A percentile compares a stretch with the other conserved stretches of the same genome.
These are phyloP conservation scores for Capsella bursapastoris DNA, from an alignment of 345 rosid genomes.

Conservation along the genomic window DNA sequence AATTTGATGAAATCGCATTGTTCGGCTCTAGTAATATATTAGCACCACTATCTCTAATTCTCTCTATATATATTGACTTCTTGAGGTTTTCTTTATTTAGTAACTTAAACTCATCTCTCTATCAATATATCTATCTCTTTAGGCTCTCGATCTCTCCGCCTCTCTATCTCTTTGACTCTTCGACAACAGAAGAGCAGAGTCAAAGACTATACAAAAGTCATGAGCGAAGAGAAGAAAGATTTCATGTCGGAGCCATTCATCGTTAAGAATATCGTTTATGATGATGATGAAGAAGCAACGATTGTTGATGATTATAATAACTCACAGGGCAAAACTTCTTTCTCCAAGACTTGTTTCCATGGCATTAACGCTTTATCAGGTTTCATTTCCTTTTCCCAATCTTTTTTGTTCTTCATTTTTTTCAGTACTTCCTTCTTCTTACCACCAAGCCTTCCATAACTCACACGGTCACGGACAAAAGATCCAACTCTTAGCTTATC, in stretches of 20 bases:
- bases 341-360: slow-evolving; percentile 64
- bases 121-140: background rate
- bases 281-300: slow-evolving; percentile 44
- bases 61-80: background rate
- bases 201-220: slow-evolving; percentile 15
- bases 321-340: slow-evolving; percentile 46
- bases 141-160: slow-evolving; percentile 18
- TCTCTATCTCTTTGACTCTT: slow-evolving; percentile 10
- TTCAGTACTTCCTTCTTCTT: slow-evolving; percentile 26
- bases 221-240: slow-evolving; percentile 13
- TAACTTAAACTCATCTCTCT: background rate
- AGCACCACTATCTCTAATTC: no score
- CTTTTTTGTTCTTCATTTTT: background rate
- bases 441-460: slow-evolving; percentile 14
- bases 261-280: slow-evolving; percentile 21
- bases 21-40: no score
- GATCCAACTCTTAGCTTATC: slow-evolving; percentile 31
- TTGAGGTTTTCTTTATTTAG: background rate
- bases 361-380: slow-evolving; percentile 80
- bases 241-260: slow-evolving; percentile 44
- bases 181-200: slow-evolving; percentile 19
- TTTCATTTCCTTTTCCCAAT: slow-evolving; percentile 3
- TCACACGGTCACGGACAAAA: slow-evolving; percentile 32
- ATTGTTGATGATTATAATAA: slow-evolving; percentile 4
- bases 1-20: no score